Conservation (phyloP, 306 rosid genomes). For the Castanopsis chinensis region DNA sequence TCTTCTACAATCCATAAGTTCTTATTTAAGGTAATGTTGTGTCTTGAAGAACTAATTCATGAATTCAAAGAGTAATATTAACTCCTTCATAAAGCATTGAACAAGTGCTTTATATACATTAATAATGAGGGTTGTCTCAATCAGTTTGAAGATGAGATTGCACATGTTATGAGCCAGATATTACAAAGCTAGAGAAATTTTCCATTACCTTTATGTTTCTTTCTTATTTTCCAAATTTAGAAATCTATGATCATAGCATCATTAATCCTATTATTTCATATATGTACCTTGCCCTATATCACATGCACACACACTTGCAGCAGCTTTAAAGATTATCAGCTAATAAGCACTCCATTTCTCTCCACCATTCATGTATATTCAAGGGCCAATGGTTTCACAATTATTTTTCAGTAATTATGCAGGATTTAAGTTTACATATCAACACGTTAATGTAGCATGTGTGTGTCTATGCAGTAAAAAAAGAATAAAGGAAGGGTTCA, state of each 20-base stretch:
- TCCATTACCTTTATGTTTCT: constrained; percentile 41
- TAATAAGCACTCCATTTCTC: constrained; percentile 28
- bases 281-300: constrained; percentile 42
- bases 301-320: constrained; percentile 56
- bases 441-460: background rate
- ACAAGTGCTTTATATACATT: background rate
- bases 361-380: constrained; percentile 43
- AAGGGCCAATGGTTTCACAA: constrained; percentile 33
- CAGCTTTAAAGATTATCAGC: constrained; percentile 43
- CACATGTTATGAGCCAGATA: constrained; percentile 65
- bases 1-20: background rate
- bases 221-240: constrained; percentile 47
- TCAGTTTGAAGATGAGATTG: constrained; percentile 37
- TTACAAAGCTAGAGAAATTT: constrained; percentile 49
- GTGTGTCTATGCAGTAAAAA: background rate
- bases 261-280: constrained; percentile 37
- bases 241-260: constrained; percentile 42
- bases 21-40: background rate
- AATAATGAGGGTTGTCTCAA: constrained; percentile 29
- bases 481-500: constrained; percentile 18
- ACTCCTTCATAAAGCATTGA: background rate
- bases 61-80: background rate
- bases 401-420: constrained; percentile 39
- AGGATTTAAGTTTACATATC: constrained; percentile 34
- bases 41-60: background rate